phyloP scores from a whole-genome alignment of 2,329 filamentous ascomycete species.

The Didymellaceae sp. region DNA sequence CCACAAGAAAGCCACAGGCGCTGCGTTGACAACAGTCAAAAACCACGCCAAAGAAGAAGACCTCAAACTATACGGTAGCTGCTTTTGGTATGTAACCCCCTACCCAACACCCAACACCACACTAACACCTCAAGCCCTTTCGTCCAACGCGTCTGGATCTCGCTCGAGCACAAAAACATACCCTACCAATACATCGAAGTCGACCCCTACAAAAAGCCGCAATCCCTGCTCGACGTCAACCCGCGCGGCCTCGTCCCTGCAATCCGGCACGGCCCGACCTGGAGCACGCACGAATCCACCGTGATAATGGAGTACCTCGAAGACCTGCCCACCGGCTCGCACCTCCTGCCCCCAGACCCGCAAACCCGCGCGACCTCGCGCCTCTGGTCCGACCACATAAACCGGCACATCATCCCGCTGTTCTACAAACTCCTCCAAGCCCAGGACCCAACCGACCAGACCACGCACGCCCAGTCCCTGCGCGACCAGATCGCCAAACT shows the following conservation, averaged over 20 bases:
- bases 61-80: slow-evolving; percentile 80
- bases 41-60: slow-evolving; percentile 73
- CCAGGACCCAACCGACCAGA: slow-evolving; percentile 65
- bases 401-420: slow-evolving; percentile 74
- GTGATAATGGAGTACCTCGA: slow-evolving; percentile 91
- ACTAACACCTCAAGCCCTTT: slow-evolving; percentile 66
- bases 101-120: slow-evolving; percentile 1
- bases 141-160: slow-evolving; percentile 88
- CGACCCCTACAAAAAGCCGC: slow-evolving; percentile 77
- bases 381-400: slow-evolving; percentile 83
- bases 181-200: slow-evolving; percentile 87
- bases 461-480: slow-evolving; percentile 66
- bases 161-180: slow-evolving; percentile 78
- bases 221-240: slow-evolving; percentile 75
- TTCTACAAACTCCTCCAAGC: slow-evolving; percentile 78
- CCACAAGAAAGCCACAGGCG: slow-evolving; percentile 74
- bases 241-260: slow-evolving; percentile 78
- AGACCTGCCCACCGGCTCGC: slow-evolving; percentile 67
- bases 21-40: slow-evolving; percentile 71
- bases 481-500: slow-evolving; percentile 69
- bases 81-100: slow-evolving; percentile 71
- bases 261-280: slow-evolving; percentile 74
- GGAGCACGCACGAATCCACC: slow-evolving; percentile 81
- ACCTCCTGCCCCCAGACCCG: slow-evolving; percentile 70
- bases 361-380: slow-evolving; percentile 75